A percentile compares a stretch with the other conserved stretches of the same genome.
These are phyloP conservation scores for Aspergillus floridensis DNA, from an alignment of 2,329 filamentous ascomycete species.

Conservation along the genomic window DNA sequence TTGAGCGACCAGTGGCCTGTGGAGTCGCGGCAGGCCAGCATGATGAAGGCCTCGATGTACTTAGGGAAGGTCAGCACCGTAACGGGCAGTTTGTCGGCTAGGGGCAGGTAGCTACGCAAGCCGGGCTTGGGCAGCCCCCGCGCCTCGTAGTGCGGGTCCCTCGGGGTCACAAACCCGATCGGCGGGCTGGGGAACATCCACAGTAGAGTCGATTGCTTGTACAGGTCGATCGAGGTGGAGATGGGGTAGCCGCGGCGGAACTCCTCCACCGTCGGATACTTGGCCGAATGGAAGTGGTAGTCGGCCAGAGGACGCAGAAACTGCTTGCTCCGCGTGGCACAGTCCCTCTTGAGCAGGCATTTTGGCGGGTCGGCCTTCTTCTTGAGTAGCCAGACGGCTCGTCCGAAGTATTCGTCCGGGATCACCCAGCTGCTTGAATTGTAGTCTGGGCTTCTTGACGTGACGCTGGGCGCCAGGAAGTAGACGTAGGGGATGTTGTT, in stretches of 20 bases:
- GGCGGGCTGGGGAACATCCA: not conserved
- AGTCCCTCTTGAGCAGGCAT: not conserved
- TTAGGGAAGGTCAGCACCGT: not conserved
- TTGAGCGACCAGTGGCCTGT: not conserved
- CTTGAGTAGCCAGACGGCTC: not conserved
- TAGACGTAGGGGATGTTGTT: not conserved
- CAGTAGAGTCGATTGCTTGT: not conserved
- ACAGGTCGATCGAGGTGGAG: not conserved
- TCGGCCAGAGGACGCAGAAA: not conserved
- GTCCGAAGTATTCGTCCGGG: not conserved
- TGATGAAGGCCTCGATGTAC: not conserved
- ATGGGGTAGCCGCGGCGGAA: not conserved
- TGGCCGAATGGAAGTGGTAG: not conserved
- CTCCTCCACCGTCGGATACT: not conserved
- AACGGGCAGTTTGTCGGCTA: not conserved
- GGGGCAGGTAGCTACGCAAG: not conserved
- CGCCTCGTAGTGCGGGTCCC: not conserved
- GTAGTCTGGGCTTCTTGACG: not conserved
- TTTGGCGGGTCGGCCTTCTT: not conserved
- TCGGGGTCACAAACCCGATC: not conserved
- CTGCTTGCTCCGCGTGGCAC: not conserved
- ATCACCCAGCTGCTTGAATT: not conserved
- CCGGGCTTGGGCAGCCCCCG: not conserved
- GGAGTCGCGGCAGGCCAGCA: not conserved
- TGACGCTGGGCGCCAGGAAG: not conserved